Base-by-base conservation (phyloP, 495 filamentous ascomycete genomes). In the Aspergillus leporis region DNA sequence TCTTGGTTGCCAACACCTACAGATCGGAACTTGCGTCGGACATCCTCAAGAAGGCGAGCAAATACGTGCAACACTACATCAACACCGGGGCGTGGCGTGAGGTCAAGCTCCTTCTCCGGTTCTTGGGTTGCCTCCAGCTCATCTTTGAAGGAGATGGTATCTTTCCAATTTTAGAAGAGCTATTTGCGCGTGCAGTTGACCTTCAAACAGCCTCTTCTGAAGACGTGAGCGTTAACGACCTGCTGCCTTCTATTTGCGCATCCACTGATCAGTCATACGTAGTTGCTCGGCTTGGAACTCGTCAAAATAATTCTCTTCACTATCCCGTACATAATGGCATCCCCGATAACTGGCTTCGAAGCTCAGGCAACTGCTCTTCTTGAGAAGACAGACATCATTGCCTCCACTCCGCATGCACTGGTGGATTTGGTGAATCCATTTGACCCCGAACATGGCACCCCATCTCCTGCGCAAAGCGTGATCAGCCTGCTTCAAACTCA, bases 221-320 rank as follows among this genome's bases (percentile, higher is more conserved):
- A 67, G 92, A 97, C 77, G 90, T 93, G 69, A 80, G 90, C 78
- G 12, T 51, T 1, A 16, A 18, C 28, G 30, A 23, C 23, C 1
- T 13, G 13, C 50, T 41, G 18, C 28, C 28, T 4, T 16, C 2
- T 22, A 10, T 32, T 38, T 32, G 25, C 19, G 22, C 8, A 51
- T 7, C 22, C 40, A 54, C 69, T 77, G 59, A 78, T 61, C 31
- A 53, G 46, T 16, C 47, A 34, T 22, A 22, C 51, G 47, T 52
- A 82, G 80, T 70, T 81, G 40, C 68, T 83, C 59, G 90, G 92
- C 2, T 80, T 99, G 32, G 94, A 98, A 74, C 82, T 99, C 46
- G 91, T 96, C 68, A 97, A 97, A 73, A 90, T 97, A 62, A 95
- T 97, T 56, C 83, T 97, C 40, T 84, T 96, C 41, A 94, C 92